A percentile compares a stretch with the other conserved stretches of the same genome.
phyloP scores from a whole-genome alignment of 2,329 filamentous ascomycete species.

The Biscogniauxia marginata region DNA sequence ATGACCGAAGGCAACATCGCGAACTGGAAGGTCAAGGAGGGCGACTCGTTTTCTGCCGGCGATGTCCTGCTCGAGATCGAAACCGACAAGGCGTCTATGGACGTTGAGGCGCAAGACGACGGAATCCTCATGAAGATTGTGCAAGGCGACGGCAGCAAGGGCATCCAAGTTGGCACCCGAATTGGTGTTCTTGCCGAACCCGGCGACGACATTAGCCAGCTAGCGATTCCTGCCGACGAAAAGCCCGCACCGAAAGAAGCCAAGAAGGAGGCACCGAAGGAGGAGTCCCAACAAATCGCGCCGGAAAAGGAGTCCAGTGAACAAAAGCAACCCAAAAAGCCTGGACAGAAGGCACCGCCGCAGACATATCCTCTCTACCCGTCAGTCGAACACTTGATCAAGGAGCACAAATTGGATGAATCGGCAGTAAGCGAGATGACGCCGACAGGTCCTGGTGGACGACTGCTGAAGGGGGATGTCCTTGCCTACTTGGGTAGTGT shows the following conservation, averaged over 20 bases:
- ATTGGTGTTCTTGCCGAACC: constrained; percentile 82
- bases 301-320: constrained; percentile 36
- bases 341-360: constrained; percentile 53
- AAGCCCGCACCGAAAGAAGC: constrained; percentile 40
- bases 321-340: constrained; percentile 32
- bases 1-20: constrained; percentile 90
- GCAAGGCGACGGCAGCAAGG: constrained; percentile 70
- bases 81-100: constrained; percentile 93
- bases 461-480: constrained; percentile 92
- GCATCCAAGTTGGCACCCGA: constrained; percentile 72
- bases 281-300: constrained; percentile 27
- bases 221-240: constrained; percentile 75
- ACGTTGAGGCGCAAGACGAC: constrained; percentile 89
- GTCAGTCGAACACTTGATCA: constrained; percentile 79
- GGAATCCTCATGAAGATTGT: constrained; percentile 83
- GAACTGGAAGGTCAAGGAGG: constrained; percentile 83
- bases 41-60: constrained; percentile 76
- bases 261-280: constrained; percentile 28
- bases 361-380: constrained; percentile 75
- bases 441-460: constrained; percentile 81
- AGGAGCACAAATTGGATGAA: constrained; percentile 72
- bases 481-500: constrained; percentile 85
- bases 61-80: constrained; percentile 91
- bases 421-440: constrained; percentile 78
- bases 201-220: constrained; percentile 72